Evolutionary conservation across 257 asterid species (phyloP).

Genomic region (Salvia splendens): DNA sequence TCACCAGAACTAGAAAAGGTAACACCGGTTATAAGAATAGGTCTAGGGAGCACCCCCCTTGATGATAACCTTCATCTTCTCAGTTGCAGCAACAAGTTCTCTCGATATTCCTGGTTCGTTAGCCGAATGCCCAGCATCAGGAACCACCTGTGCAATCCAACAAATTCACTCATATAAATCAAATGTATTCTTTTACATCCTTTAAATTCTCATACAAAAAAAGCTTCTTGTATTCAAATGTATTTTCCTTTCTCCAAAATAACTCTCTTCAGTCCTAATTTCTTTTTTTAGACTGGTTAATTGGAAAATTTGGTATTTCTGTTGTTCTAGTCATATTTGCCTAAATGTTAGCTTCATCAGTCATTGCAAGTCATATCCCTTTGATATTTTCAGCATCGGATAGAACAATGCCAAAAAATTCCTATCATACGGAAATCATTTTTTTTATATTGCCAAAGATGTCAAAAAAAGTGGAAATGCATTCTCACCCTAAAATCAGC

Average conservation of each 20-base stretch:
- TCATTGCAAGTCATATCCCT: background rate
- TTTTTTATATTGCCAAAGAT: constrained; percentile 14
- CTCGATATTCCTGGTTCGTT: constrained; percentile 76
- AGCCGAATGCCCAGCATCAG: constrained; percentile 95
- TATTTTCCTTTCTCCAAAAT: background rate
- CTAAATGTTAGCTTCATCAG: too few species aligned
- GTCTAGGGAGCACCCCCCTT: constrained; percentile 34
- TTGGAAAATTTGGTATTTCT: too few species aligned
- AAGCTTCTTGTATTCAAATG: background rate
- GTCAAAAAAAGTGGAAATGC: constrained; percentile 13
- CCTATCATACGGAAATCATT: background rate
- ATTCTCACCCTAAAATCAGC: constrained; percentile 79
- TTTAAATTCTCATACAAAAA: background rate
- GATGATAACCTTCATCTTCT: constrained; percentile 59
- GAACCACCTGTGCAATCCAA: constrained; percentile 54
- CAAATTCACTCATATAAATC: background rate
- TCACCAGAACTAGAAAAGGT: background rate
- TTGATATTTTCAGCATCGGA: too few species aligned
- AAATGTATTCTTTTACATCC: background rate
- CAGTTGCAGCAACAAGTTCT: constrained; percentile 88
- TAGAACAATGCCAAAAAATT: too few species aligned
- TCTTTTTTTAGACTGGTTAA: too few species aligned
- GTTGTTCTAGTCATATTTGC: too few species aligned
- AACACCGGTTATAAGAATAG: too few species aligned
- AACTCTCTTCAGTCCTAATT: too few species aligned